Evolutionary conservation across 441 rosid species (phyloP).

Genomic region (Daphne laureola): DNA sequence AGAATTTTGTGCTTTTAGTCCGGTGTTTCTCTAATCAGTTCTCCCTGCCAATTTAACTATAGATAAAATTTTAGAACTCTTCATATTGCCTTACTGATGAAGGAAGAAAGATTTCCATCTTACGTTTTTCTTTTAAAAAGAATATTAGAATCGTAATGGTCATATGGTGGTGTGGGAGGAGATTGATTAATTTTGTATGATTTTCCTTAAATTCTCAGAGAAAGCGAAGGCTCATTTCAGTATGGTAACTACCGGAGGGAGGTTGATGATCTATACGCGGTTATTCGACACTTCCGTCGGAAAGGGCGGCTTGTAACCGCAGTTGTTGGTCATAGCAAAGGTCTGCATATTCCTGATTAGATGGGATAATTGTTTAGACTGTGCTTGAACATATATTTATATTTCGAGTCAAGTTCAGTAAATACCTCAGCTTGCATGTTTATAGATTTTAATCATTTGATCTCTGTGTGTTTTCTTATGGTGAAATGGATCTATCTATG

Average conservation of each 20-base stretch:
- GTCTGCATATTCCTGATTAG: slow-evolving; percentile 17
- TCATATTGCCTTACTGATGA: too few species aligned
- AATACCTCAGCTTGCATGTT: too few species aligned
- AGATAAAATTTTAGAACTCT: too few species aligned
- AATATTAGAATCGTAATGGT: not conserved
- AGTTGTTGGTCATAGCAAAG: slow-evolving; percentile 49
- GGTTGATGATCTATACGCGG: slow-evolving; percentile 63
- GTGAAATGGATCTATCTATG: slow-evolving; percentile 14
- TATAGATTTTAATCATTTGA: too few species aligned
- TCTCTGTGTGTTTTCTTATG: not conserved
- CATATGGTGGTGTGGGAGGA: not conserved
- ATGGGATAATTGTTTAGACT: too few species aligned
- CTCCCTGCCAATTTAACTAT: too few species aligned
- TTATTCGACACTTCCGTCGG: slow-evolving; percentile 41
- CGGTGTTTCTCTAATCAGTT: too few species aligned
- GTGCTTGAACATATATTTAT: not conserved
- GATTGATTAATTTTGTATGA: not conserved
- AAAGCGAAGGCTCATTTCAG: slow-evolving; percentile 81
- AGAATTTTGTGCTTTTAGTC: too few species aligned
- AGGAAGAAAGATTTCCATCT: too few species aligned
- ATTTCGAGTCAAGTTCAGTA: not conserved
- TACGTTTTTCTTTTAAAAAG: not conserved
- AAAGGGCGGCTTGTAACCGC: slow-evolving; percentile 36
- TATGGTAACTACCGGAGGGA: slow-evolving; percentile 81
- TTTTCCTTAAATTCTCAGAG: slow-evolving; percentile 33